Conservation (phyloP, 73 alveolate genomes). For the Tetrahymena elliotti region DNA sequence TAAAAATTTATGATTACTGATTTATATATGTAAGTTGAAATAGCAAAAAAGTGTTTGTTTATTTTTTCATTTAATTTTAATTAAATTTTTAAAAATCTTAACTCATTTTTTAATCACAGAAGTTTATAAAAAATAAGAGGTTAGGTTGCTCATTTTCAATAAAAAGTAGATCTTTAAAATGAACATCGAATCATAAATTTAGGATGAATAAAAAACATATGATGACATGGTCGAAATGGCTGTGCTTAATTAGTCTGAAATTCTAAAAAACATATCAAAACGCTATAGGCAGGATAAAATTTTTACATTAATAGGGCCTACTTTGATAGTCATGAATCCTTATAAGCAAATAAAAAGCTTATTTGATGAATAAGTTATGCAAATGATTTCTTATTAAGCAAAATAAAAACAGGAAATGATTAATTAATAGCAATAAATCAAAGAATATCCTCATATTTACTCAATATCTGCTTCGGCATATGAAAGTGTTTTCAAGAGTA, state of each 20-base stretch:
- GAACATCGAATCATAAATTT: neutral
- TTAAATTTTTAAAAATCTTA: no score
- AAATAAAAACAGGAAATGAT: constrained; percentile 32
- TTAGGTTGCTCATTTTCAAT: neutral
- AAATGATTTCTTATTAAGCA: constrained; percentile 25
- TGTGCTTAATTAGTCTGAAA: constrained; percentile 61
- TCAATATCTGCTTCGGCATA: constrained; percentile 83
- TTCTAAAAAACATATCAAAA: constrained; percentile 64
- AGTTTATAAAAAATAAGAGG: neutral
- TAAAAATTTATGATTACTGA: neutral
- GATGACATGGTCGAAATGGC: constrained; percentile 75
- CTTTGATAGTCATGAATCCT: constrained; percentile 88
- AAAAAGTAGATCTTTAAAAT: neutral
- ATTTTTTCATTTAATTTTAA: no score
- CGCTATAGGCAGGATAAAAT: constrained; percentile 75
- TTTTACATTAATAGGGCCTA: constrained; percentile 94
- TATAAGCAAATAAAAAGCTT: constrained; percentile 75
- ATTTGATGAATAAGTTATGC: neutral
- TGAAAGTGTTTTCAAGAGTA: constrained; percentile 63
- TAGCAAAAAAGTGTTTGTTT: no score
- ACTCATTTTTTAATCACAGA: neutral
- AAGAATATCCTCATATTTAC: constrained; percentile 83
- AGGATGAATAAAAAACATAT: constrained; percentile 20
- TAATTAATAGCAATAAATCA: constrained; percentile 9
- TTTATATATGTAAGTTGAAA: neutral